phyloP scores from a whole-genome alignment of 345 rosid species.

The Populus nigra region DNA sequence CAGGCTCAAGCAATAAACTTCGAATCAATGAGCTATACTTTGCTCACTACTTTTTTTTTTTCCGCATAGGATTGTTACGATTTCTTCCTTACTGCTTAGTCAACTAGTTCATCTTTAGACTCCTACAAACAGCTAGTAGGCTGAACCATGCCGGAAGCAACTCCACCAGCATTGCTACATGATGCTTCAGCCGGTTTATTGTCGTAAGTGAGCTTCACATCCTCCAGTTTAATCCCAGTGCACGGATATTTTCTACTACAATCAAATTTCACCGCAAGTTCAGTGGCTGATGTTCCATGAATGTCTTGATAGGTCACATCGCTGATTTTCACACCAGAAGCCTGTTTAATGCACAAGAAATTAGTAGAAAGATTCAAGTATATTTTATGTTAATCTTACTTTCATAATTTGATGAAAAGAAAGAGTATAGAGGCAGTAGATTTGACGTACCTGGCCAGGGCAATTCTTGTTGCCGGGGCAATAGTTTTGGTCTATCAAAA shows the following conservation, averaged over 20 bases:
- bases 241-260: constrained; percentile 57
- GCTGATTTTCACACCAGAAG: constrained; percentile 55
- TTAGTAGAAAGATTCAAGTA: background rate
- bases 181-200: constrained; percentile 48
- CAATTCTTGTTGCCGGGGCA: constrained; percentile 52
- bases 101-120: background rate
- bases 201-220: constrained; percentile 49
- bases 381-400: background rate
- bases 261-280: constrained; percentile 60
- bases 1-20: background rate
- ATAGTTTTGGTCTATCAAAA: constrained; percentile 62
- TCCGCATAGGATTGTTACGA: background rate
- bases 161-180: constrained; percentile 57
- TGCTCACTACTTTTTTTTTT: background rate
- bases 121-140: constrained; percentile 35
- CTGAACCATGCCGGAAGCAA: constrained; percentile 39
- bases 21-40: background rate
- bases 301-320: constrained; percentile 52
- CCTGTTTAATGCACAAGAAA: constrained; percentile 22
- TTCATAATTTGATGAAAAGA: background rate
- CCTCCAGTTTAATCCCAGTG: constrained; percentile 42
- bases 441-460: constrained; percentile 27
- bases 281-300: constrained; percentile 61
- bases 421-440: background rate
- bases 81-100: background rate